Conservation (phyloP, 129 eudicot species). For the Escallonia rubra region DNA sequence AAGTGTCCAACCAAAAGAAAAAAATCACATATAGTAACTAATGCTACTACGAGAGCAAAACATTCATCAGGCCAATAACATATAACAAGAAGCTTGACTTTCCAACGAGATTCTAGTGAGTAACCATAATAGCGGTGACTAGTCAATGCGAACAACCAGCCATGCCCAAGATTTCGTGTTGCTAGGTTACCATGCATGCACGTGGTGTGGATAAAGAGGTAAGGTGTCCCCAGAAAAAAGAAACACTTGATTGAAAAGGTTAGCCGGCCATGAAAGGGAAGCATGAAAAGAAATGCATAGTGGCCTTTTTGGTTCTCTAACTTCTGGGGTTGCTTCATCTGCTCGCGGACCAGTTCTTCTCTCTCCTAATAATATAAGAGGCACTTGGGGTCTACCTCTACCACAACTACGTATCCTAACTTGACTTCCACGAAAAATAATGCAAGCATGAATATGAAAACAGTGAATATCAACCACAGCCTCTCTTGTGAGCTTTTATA, state of each 20-base stretch:
- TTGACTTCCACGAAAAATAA: constrained; percentile 1
- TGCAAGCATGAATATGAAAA: not conserved
- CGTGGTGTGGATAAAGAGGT: not conserved
- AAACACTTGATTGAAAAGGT: not conserved
- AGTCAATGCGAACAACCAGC: no score
- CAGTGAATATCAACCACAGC: not conserved
- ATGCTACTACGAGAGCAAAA: no score
- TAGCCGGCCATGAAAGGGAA: not conserved
- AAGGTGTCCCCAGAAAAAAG: not conserved
- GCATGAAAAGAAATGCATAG: not conserved
- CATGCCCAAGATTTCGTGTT: no score
- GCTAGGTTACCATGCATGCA: not conserved
- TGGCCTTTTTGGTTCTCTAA: constrained; percentile 2
- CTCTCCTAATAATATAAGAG: not conserved
- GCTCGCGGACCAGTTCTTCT: not conserved
- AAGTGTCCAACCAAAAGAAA: no score
- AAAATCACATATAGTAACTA: no score
- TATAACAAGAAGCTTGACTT: no score
- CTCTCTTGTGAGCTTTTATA: not conserved
- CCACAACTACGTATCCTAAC: not conserved
- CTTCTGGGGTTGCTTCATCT: not conserved
- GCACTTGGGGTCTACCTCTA: not conserved
- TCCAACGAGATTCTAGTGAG: no score
- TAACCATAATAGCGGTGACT: no score
- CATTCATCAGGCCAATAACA: no score